Percentiles rank a stretch among this genome's conserved stretches.
Evolutionary conservation across 1,284 basidiomycete genomes (phyloP).

Genomic region (Trametes pubescens): DNA sequence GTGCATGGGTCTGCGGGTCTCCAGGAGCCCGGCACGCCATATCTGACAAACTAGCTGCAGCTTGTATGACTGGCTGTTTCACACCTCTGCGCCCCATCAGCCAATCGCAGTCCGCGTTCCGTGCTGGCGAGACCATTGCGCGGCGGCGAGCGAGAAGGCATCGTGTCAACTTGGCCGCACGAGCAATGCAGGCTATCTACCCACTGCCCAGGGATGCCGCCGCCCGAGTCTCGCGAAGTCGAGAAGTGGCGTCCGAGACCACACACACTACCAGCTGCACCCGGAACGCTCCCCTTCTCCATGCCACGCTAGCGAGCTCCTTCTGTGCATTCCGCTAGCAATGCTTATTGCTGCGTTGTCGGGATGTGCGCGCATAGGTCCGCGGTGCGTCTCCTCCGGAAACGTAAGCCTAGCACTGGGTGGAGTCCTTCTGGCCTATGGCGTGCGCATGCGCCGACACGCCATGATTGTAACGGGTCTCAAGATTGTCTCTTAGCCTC

Average conservation of each 20-base stretch:
- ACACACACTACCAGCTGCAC: not conserved
- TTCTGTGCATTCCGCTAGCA: constrained; percentile 13
- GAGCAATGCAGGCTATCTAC: not conserved
- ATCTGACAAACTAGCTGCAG: not conserved
- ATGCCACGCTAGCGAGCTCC: constrained; percentile 3
- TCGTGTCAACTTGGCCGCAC: constrained; percentile 4
- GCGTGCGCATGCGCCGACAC: too few species aligned
- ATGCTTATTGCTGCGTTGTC: constrained; percentile 17
- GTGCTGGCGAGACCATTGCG: not conserved
- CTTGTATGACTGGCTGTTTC: constrained; percentile 9
- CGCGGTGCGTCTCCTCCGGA: not conserved
- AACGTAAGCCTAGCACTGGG: not conserved
- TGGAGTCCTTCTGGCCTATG: not conserved
- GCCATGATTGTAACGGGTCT: constrained; percentile 13
- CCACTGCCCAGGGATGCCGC: not conserved
- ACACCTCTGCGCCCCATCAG: not conserved
- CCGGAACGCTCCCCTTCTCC: not conserved
- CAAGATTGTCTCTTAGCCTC: constrained; percentile 17
- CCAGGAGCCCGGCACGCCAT: not conserved
- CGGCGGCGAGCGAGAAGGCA: constrained; percentile 1
- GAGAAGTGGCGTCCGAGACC: not conserved
- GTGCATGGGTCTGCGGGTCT: not conserved
- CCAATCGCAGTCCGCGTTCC: not conserved
- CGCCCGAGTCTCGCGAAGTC: not conserved
- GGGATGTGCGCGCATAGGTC: constrained; percentile 7